These are phyloP conservation scores for Grigorovia transvaalensis DNA, from an alignment of 805 yeast genomes.

Conservation along the genomic window DNA sequence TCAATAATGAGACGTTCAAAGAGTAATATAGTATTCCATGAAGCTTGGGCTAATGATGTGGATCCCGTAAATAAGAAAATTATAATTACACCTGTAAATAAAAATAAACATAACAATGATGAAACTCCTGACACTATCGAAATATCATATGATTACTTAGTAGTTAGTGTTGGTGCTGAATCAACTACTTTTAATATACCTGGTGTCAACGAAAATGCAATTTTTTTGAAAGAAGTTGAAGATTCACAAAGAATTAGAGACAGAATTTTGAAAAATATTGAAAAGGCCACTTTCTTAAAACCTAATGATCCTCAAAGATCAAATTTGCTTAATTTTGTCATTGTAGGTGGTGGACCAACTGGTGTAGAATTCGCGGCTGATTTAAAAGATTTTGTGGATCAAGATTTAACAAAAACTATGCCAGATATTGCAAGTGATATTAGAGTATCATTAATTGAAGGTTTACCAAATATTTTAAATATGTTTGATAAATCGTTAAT, in stretches of 20 bases:
- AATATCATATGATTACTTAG: constrained; percentile 67
- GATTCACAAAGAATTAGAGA: constrained; percentile 79
- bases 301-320: constrained; percentile 64
- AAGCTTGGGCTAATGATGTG: constrained; percentile 81
- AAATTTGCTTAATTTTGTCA: constrained; percentile 76
- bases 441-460: constrained; percentile 79
- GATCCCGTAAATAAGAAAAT: constrained; percentile 63
- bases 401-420: constrained; percentile 80
- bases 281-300: constrained; percentile 76
- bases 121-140: constrained; percentile 10
- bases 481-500: constrained; percentile 62
- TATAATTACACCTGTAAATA: constrained; percentile 40
- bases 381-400: constrained; percentile 85
- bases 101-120: constrained; percentile 30
- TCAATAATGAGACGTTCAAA: constrained; percentile 68
- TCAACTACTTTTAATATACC: constrained; percentile 93
- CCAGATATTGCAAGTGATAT: constrained; percentile 78
- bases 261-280: constrained; percentile 76
- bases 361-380: constrained; percentile 98
- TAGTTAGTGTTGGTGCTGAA: constrained; percentile 89
- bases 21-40: constrained; percentile 73
- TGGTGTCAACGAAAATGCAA: constrained; percentile 83
- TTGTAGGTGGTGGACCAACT: constrained; percentile 98
- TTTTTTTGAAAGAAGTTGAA: constrained; percentile 80
- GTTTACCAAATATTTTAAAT: constrained; percentile 76